Evolutionary conservation across 2,329 filamentous ascomycete genomes (phyloP).

Genomic region (Ophiocordyceps camponoti-rufipedis): DNA sequence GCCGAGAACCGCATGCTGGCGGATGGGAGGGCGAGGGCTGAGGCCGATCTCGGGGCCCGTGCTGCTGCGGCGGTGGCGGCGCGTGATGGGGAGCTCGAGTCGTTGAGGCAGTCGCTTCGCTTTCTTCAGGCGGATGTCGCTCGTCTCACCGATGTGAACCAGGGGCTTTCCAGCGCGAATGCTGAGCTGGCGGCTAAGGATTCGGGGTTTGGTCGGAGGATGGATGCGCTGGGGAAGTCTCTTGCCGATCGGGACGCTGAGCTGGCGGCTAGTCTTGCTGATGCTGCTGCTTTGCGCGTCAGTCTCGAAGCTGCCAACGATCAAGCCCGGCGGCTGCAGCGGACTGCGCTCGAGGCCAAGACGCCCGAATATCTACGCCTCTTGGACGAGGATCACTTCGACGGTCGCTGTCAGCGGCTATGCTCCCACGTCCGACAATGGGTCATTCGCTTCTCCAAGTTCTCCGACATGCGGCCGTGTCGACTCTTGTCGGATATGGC

Average conservation of each 20-base stretch:
- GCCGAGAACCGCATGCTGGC: conserved; percentile 69
- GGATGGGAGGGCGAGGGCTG: conserved; percentile 52
- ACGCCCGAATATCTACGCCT: conserved; percentile 47
- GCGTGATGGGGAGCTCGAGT: conserved; percentile 72
- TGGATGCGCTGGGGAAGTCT: conserved; percentile 31
- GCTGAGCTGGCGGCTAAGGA: conserved; percentile 59
- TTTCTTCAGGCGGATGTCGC: conserved; percentile 69
- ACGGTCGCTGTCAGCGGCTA: conserved; percentile 80
- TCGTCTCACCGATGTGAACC: conserved; percentile 67
- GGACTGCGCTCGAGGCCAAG: conserved; percentile 38
- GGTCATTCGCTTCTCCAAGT: conserved; percentile 95
- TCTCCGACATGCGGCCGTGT: conserved; percentile 81
- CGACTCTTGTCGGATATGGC: conserved; percentile 60
- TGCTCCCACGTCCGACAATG: conserved; percentile 95
- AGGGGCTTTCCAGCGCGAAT: conserved; percentile 61
- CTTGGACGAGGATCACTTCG: conserved; percentile 85
- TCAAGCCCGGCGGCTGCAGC: conserved; percentile 32
- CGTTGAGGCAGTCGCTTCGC: conserved; percentile 59
- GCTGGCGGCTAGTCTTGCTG: conserved; percentile 34
- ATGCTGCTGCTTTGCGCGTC: conserved; percentile 59
- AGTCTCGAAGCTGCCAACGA: conserved; percentile 59
- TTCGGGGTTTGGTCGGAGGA: conserved; percentile 40
- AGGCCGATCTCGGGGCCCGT: conserved; percentile 41
- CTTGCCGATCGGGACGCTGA: neutral
- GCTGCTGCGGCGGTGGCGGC: conserved; percentile 57